Conservation (phyloP, 2,329 filamentous ascomycete genomes). For the Fusarium sp. region DNA sequence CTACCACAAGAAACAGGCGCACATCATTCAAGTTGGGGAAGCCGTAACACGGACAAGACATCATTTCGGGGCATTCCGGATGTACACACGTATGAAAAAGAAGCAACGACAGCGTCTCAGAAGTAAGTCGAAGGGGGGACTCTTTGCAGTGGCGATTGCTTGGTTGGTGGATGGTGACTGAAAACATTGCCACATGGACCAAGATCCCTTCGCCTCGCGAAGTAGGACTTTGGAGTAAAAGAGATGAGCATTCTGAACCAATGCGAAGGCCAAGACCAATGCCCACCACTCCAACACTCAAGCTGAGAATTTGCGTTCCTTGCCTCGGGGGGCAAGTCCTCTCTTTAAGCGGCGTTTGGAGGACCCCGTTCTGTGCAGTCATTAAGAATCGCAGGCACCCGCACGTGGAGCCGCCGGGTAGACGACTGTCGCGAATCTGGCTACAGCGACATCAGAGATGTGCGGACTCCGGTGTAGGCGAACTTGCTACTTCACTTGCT, state of each 20-base stretch:
- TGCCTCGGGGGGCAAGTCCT: not conserved
- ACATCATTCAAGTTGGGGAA: not conserved
- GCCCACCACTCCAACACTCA: not conserved
- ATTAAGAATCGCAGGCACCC: not conserved
- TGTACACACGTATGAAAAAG: constrained; percentile 2
- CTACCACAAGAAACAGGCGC: not conserved
- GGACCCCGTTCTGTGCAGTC: not conserved
- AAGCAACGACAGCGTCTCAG: constrained; percentile 6
- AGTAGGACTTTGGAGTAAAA: not conserved
- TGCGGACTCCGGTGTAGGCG: not conserved
- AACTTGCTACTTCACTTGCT: constrained; percentile 8
- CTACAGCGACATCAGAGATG: not conserved
- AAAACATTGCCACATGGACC: constrained; percentile 2
- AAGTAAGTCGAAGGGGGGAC: not conserved
- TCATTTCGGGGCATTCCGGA: constrained; percentile 20
- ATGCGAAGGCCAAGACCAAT: not conserved
- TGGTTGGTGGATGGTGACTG: not conserved
- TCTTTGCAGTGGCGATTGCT: not conserved
- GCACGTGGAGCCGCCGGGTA: not conserved
- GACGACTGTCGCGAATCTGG: not conserved
- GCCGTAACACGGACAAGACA: not conserved
- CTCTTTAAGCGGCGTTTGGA: not conserved
- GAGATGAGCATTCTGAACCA: not conserved
- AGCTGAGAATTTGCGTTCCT: not conserved
- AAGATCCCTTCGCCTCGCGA: not conserved